Conservation (phyloP, 768 basidiomycete species). For the Tricholoma flavovirens region DNA sequence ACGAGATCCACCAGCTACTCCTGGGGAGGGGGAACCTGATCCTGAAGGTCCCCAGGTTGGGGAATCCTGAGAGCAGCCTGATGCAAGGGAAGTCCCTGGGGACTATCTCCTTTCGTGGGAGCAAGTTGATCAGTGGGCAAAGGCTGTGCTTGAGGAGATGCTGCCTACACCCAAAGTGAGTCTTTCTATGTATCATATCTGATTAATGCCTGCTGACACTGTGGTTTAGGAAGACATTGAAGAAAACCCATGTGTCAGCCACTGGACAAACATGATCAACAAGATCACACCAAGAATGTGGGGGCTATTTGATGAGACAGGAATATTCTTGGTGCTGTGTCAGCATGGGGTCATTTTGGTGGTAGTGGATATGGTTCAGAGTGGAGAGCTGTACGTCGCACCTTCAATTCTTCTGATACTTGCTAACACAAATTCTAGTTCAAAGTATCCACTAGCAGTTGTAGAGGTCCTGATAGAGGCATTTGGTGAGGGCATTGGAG, state of each 20-base stretch:
- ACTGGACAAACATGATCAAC: constrained; percentile 18
- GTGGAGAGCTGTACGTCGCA: constrained; percentile 17
- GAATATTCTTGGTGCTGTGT: constrained; percentile 22
- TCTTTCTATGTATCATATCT: background rate
- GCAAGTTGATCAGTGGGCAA: constrained; percentile 19
- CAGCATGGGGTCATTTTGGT: constrained; percentile 21
- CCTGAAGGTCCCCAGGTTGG: constrained; percentile 1
- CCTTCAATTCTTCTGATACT: background rate
- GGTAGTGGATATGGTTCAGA: constrained; percentile 11
- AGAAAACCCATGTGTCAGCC: constrained; percentile 12
- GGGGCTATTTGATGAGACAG: constrained; percentile 24
- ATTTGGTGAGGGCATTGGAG: no score
- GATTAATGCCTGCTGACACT: background rate
- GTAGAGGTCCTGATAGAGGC: constrained; percentile 10
- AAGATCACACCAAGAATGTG: constrained; percentile 17
- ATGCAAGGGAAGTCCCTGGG: constrained; percentile 5
- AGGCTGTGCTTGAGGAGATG: constrained; percentile 5
- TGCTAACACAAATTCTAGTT: constrained; percentile 8
- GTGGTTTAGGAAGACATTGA: constrained; percentile 6
- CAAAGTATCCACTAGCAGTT: constrained; percentile 23
- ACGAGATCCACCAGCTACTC: background rate
- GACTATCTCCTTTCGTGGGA: constrained; percentile 17
- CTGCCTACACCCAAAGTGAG: background rate
- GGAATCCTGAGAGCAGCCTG: constrained; percentile 7
- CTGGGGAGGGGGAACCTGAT: no score